Percentiles rank a stretch among this genome's conserved stretches.
Evolutionary conservation across 371 early-diverging fungal genomes (phyloP).

Genomic region (Gilbertella persicaria): DNA sequence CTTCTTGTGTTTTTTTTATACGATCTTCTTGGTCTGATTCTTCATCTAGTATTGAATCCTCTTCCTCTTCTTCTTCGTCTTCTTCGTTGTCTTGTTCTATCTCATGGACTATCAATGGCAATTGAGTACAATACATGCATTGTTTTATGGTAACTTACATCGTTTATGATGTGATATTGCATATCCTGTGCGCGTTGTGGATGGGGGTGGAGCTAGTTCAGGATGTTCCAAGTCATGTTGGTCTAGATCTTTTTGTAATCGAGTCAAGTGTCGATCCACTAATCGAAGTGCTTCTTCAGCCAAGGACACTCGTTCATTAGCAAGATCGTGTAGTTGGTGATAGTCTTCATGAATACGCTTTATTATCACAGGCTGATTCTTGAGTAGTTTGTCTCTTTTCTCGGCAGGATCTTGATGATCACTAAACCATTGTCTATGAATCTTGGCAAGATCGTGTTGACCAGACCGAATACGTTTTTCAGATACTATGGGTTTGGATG

Average conservation of each 20-base stretch:
- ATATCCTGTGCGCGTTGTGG: slow-evolving; percentile 17
- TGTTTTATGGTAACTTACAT: slow-evolving; percentile 10
- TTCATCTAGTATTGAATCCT: slow-evolving; percentile 11
- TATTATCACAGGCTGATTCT: slow-evolving; percentile 39
- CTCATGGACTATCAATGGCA: not conserved
- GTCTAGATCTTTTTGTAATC: slow-evolving; percentile 39
- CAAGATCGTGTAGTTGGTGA: slow-evolving; percentile 41
- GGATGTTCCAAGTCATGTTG: slow-evolving; percentile 34
- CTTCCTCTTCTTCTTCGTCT: slow-evolving; percentile 28
- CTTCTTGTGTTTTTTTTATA: slow-evolving; percentile 14
- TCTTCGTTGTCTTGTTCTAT: slow-evolving; percentile 11
- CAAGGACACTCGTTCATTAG: slow-evolving; percentile 43
- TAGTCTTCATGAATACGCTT: slow-evolving; percentile 43
- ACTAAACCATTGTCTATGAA: slow-evolving; percentile 45
- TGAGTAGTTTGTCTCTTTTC: slow-evolving; percentile 31
- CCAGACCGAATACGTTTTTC: slow-evolving; percentile 37
- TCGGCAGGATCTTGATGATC: slow-evolving; percentile 21
- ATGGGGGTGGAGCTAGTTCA: slow-evolving; percentile 14
- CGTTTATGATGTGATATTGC: slow-evolving; percentile 24
- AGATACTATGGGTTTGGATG: slow-evolving; percentile 21
- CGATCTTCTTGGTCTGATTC: slow-evolving; percentile 22
- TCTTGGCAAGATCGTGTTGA: slow-evolving; percentile 40
- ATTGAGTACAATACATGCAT: too few species aligned
- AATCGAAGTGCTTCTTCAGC: slow-evolving; percentile 48
- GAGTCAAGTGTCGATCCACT: slow-evolving; percentile 45